phyloP scores from a whole-genome alignment of 2,329 filamentous ascomycete species.

The Aspergillus caelatus region DNA sequence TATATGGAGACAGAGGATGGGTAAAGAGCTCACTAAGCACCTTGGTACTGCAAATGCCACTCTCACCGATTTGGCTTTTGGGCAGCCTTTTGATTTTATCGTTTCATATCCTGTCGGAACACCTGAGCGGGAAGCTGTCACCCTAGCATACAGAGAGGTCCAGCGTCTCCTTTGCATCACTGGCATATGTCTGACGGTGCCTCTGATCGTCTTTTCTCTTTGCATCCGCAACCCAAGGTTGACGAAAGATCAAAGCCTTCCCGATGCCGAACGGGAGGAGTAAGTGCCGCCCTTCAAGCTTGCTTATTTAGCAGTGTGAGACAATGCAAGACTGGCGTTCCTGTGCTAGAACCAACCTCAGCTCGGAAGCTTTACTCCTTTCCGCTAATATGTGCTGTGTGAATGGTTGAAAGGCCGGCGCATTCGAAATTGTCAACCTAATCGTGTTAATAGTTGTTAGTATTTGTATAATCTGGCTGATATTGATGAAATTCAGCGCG shows the following conservation, averaged over 20 bases:
- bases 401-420: not conserved
- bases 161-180: conserved; percentile 55
- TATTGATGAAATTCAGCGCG: not conserved
- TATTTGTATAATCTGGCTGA: not conserved
- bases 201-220: conserved; percentile 50
- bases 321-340: not conserved
- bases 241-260: conserved; percentile 50
- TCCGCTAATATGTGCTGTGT: not conserved
- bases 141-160: conserved; percentile 49
- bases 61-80: conserved; percentile 47
- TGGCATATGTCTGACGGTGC: conserved; percentile 52
- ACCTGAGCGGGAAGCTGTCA: conserved; percentile 45
- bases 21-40: conserved; percentile 44
- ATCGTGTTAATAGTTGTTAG: not conserved
- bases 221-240: conserved; percentile 51
- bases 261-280: conserved; percentile 35
- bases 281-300: not conserved
- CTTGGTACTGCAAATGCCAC: conserved; percentile 40
- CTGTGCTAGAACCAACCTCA: not conserved
- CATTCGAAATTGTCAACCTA: not conserved
- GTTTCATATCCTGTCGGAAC: conserved; percentile 48
- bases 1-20: conserved; percentile 64
- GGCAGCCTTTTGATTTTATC: conserved; percentile 44
- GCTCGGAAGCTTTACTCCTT: not conserved
- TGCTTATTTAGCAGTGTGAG: too few relatives aligned